phyloP scores from a whole-genome alignment of 371 early-diverging fungal genomes.

The Umbelopsis sp. region DNA sequence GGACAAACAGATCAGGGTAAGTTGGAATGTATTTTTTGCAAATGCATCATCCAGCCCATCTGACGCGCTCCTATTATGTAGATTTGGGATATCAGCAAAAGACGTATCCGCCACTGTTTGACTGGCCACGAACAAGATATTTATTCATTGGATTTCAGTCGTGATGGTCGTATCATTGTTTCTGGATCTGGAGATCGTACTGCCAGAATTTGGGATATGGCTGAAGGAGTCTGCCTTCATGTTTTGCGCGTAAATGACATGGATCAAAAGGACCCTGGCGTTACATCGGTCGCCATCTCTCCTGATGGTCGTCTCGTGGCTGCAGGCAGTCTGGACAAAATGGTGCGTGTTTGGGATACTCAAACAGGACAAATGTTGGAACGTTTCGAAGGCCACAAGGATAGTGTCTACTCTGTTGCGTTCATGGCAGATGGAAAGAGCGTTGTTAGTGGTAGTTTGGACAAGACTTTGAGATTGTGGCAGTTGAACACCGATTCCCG shows the following conservation, averaged over 20 bases:
- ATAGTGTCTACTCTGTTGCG: slow-evolving; percentile 95
- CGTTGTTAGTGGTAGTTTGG: slow-evolving; percentile 93
- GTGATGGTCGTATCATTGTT: slow-evolving; percentile 90
- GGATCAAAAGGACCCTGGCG: slow-evolving; percentile 89
- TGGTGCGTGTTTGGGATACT: slow-evolving; percentile 94
- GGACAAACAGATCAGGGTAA: slow-evolving; percentile 91
- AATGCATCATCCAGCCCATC: background rate
- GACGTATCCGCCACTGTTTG: slow-evolving; percentile 68
- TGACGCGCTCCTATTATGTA: slow-evolving; percentile 19
- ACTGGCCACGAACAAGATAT: slow-evolving; percentile 97
- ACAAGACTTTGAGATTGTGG: slow-evolving; percentile 96
- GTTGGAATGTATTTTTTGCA: background rate
- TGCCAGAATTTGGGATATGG: slow-evolving; percentile 88
- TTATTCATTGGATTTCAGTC: slow-evolving; percentile 94
- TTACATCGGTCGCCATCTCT: slow-evolving; percentile 92
- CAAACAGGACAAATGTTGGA: slow-evolving; percentile 80
- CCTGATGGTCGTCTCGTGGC: slow-evolving; percentile 85
- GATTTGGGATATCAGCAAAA: slow-evolving; percentile 82
- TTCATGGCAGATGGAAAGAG: slow-evolving; percentile 94
- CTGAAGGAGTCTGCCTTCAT: slow-evolving; percentile 71
- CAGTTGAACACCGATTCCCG: slow-evolving; percentile 58
- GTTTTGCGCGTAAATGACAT: slow-evolving; percentile 81
- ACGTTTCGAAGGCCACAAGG: slow-evolving; percentile 94
- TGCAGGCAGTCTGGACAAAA: slow-evolving; percentile 91
- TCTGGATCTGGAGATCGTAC: slow-evolving; percentile 96